phyloP scores from a whole-genome alignment of 495 filamentous ascomycete genomes.

The Pseudotulostoma volvatum region DNA sequence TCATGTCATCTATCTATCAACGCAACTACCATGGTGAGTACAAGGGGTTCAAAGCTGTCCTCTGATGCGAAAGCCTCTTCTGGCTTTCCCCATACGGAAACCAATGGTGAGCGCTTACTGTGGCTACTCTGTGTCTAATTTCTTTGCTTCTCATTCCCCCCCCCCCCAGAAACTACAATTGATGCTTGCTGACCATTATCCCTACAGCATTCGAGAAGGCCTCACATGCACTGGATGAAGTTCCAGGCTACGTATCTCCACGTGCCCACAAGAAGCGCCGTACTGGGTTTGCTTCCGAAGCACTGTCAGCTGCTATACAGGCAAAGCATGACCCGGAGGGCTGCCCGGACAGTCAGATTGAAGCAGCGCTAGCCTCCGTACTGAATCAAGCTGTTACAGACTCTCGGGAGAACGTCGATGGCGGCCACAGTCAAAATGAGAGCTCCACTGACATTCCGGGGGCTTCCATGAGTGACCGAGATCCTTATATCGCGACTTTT shows the following conservation, averaged over 20 bases:
- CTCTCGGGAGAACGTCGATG: neutral
- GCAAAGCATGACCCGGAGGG: constrained; percentile 10
- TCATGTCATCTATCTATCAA: constrained; percentile 8
- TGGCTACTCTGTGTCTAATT: no score
- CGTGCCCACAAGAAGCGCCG: constrained; percentile 29
- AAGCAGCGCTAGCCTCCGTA: constrained; percentile 26
- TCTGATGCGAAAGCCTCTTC: constrained; percentile 20
- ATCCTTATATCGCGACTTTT: constrained; percentile 4
- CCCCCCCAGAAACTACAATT: no score
- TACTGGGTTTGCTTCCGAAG: constrained; percentile 18
- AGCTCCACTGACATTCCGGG: constrained; percentile 1
- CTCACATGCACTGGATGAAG: constrained; percentile 19
- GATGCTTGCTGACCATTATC: no score
- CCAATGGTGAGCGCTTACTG: constrained; percentile 26
- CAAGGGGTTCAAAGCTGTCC: constrained; percentile 13
- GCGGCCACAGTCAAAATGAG: neutral
- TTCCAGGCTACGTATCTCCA: constrained; percentile 18
- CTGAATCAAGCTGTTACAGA: constrained; percentile 5
- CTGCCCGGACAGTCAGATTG: constrained; percentile 23
- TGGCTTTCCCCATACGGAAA: constrained; percentile 13
- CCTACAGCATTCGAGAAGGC: constrained; percentile 14
- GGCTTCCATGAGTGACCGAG: constrained; percentile 3
- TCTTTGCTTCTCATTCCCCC: no score
- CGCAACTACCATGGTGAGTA: constrained; percentile 20
- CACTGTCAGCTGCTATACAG: constrained; percentile 8